Evolutionary conservation across 495 filamentous ascomycete genomes (phyloP), one percentile per base, ranked within the genome.

Genomic region (Podospora tetraspora): DNA sequence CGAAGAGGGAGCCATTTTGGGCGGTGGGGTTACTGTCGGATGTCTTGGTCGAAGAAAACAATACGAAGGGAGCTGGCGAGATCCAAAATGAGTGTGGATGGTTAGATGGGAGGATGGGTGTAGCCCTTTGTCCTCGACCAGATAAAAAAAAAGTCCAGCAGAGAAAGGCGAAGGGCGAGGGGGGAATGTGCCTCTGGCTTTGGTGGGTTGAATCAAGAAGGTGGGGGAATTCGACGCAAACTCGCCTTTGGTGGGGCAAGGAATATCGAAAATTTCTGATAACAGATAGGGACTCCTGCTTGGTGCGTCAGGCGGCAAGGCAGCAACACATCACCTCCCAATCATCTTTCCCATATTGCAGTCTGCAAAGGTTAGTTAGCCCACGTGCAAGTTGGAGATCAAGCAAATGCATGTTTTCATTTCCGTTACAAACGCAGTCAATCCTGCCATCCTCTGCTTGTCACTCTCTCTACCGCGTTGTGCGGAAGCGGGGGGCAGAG

Each of bases 1-100:
- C 75, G 95, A 90, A 70, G 96, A 98, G 73, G 97, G 94, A 72
- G 97, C 91, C 90, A 92, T 94, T 43, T 64, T 73, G 59, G 62
- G 57, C 64, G 34, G 43, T 58, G 66, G 62, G 37, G 27, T 63
- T 12, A n/a, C 58, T 70, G 11, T 22, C 21, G 12, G 34, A 12
- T 57, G 16, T 58, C 21, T 24, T 12, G 21, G 43, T 52, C 43
- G 57, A 56, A 62, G 30, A 58, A 60, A n/a, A 64, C 62, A 58
- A 66, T 61, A 29, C 37, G 24, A 67, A 59, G 30, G 60, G 30
- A 9, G 32, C 34, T 68, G 23, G 32, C 12, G n/a, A 24, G 12
- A 23, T 63, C 66, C 68, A 66, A 71, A 69, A 70, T 69, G 67
- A 57, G 62, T 13, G 61, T 59, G 66, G 70, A 59, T 24, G 59